Evolutionary conservation across 75 land plant species (phyloP), one percentile per base, ranked within the genome.

Genomic region (Pinus albicaulis): DNA sequence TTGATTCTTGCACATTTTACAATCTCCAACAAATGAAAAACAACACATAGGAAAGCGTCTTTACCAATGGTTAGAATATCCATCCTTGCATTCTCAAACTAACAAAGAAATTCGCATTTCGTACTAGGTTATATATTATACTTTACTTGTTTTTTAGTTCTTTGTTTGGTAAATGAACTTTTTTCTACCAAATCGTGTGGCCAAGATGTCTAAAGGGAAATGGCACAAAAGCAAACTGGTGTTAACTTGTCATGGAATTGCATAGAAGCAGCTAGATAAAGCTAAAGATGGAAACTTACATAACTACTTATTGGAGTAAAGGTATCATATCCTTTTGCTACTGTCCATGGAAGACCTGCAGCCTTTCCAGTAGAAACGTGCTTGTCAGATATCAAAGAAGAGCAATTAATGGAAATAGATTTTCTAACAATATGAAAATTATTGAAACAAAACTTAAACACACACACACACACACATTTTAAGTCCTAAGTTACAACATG

Each of bases 291-390:
- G 56, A 56, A 58, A 80, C 93, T 80, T 94, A 96, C 99, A 84
- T 90, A 81, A 61, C 81, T 77, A 80, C 99, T 95, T 55, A 96
- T 94, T 59, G 99, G 99, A 57, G 99, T 96, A 83, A 96, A 96
- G 57, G 99, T 94, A 71, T 96, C 99, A 81, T 89, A 92, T 72
- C 98, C 98, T 82, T 95, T 95, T 44, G 98, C 89, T n/a, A 95
- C 87, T 24, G 94, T 91, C 98, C 98, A 96, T 75, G 99, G 99
- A 55, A 93, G 90, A 63, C 99, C 97, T 78, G 85, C 84, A 80
- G 91, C 83, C 95, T 92, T 73, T 25, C 15, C 71, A 68, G 7
- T 38, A 68, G 48, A 68, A 68, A 38, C 22, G 41, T 68, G 8
- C 44, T 20, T 68, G 71, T 68, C 71, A 68, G n/a, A 4, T 22